These are phyloP conservation scores for Pharnaceum exiguum DNA, from an alignment of 148 eudicot genomes.

Conservation along the genomic window DNA sequence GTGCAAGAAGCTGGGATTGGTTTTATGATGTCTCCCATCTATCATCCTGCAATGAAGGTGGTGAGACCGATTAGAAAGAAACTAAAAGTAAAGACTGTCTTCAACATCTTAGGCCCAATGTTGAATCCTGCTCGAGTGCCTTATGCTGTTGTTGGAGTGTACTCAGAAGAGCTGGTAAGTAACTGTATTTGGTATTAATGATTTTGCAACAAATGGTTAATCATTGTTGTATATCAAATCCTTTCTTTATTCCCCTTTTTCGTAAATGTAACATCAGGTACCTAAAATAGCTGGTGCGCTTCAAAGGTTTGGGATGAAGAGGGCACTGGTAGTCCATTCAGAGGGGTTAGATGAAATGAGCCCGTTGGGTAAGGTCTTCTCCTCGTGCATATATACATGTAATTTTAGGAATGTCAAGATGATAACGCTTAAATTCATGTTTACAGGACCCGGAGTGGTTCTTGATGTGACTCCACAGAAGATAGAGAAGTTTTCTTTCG, in stretches of 20 bases:
- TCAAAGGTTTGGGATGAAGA: slow-evolving; percentile 93
- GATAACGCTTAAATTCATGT: background rate
- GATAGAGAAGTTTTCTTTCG: slow-evolving; percentile 75
- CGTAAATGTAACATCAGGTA: slow-evolving; percentile 36
- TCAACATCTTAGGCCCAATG: slow-evolving; percentile 94
- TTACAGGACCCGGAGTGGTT: slow-evolving; percentile 76
- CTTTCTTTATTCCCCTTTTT: background rate
- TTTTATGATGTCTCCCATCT: slow-evolving; percentile 94
- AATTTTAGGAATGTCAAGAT: too few relatives aligned
- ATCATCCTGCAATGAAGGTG: slow-evolving; percentile 97
- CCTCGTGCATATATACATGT: background rate
- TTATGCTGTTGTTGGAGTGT: slow-evolving; percentile 95
- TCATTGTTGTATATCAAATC: background rate
- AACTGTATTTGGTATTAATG: too few relatives aligned
- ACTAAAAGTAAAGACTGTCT: slow-evolving; percentile 85
- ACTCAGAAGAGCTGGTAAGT: slow-evolving; percentile 76
- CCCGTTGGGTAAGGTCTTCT: slow-evolving; percentile 58
- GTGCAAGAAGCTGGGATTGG: slow-evolving; percentile 87
- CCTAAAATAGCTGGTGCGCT: slow-evolving; percentile 88
- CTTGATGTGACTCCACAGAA: slow-evolving; percentile 78
- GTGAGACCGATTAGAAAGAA: slow-evolving; percentile 88
- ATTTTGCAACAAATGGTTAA: too few relatives aligned
- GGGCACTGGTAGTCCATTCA: slow-evolving; percentile 92
- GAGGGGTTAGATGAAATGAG: slow-evolving; percentile 97
- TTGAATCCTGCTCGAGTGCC: slow-evolving; percentile 93